phyloP scores from a whole-genome alignment of 306 rosid genomes.

The Malus asiatica region DNA sequence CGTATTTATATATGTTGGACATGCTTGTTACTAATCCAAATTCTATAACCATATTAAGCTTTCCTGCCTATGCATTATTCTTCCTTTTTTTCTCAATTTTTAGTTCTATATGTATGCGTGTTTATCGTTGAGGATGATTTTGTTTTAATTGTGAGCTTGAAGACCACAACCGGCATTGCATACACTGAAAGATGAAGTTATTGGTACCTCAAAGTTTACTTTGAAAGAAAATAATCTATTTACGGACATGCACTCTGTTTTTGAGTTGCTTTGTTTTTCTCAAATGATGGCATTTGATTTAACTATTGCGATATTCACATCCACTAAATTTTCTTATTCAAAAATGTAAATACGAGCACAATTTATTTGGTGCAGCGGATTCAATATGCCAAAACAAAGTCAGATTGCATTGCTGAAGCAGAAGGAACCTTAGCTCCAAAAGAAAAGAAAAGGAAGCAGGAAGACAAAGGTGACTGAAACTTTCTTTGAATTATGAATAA shows the following conservation, averaged over 20 bases:
- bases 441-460: slow-evolving; percentile 96
- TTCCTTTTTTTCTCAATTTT: not conserved
- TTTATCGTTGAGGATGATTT: not conserved
- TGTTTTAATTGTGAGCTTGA: not conserved
- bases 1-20: slow-evolving; percentile 3
- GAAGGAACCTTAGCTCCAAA: slow-evolving; percentile 94
- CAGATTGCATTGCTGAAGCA: slow-evolving; percentile 94
- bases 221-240: not conserved
- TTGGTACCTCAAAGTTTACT: not conserved
- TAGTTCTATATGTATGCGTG: not conserved
- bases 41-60: not conserved
- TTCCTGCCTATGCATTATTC: not conserved
- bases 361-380: slow-evolving; percentile 59
- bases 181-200: not conserved
- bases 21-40: not conserved
- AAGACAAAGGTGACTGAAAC: slow-evolving; percentile 73
- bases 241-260: not conserved
- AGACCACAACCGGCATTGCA: not conserved
- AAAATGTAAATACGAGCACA: not conserved
- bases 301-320: not conserved
- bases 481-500: not conserved
- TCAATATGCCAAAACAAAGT: slow-evolving; percentile 86
- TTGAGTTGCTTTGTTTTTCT: not conserved
- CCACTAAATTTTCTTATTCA: not conserved
- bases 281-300: not conserved